Evolutionary conservation across 352 stramenopile species (phyloP), one percentile per base, ranked within the genome.

Genomic region (Globisporangium abappressorium): DNA sequence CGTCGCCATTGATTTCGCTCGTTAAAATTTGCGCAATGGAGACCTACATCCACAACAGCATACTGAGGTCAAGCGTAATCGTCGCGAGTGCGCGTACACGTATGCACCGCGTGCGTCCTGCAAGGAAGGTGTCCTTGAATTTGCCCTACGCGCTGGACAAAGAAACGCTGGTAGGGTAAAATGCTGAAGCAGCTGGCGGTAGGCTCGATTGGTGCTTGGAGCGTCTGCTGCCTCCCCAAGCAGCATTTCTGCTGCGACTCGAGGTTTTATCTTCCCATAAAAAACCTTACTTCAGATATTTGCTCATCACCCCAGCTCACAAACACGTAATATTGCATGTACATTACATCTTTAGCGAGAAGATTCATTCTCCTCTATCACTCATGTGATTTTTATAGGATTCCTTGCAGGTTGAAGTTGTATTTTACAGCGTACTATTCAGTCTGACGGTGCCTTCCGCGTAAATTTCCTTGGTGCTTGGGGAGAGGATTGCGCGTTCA

Each of bases 381-480:
- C 15, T 2, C 6, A 2, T 49, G 1, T 0, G 0, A 49, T 14
- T 1, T 0, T 18, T 22, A 49, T 30, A 20, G 2, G 1, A 33
- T 51, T 51, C 43, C 18, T 51, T 51, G 43, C 43, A 22, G 43
- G 18, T 51, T 51, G 43, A 51, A 51, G 43, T 8, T 22, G 6
- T 51, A 51, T 2, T 22, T 51, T 51, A 51, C 14, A 51, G 18
- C 0, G 43, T 51, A 51, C 6, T 4, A 2, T 46, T 46, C 38
- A 46, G 38, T 46, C 2, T 5, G 38, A 18, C 1, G 34, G 38
- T 46, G 12, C 38, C 12, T 46, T 18, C 38, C 18, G 12, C 38
- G 38, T 46, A 46, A 46, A 46, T 4, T 46, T 46, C 38, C 22
- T 15, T 63, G 60, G 33, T 66, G 60, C 60, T 66, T 66, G 60